Conservation (phyloP, 257 asterid genomes). For the Pogostemon cablin region DNA sequence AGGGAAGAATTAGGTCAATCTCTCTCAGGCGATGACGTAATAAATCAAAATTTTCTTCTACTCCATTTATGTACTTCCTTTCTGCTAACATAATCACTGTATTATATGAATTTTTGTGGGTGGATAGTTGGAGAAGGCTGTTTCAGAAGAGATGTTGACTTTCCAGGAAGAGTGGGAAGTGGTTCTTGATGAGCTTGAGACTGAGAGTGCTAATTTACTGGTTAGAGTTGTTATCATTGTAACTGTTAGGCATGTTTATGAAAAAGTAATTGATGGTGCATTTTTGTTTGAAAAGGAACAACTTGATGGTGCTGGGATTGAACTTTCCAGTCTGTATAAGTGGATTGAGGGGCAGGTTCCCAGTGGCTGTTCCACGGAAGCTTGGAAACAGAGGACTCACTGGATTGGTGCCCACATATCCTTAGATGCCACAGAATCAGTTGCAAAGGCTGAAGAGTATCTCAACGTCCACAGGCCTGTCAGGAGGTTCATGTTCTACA, state of each 20-base stretch:
- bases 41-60: neutral
- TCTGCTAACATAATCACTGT: neutral
- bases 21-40: constrained; percentile 64
- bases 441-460: constrained; percentile 62
- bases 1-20: constrained; percentile 70
- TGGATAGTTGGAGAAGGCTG: constrained; percentile 63
- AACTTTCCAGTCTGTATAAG: constrained; percentile 66
- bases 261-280: neutral
- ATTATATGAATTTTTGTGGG: constrained; percentile 1
- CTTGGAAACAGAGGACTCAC: constrained; percentile 73
- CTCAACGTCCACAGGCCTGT: constrained; percentile 70
- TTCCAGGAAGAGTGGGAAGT: constrained; percentile 70
- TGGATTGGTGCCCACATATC: constrained; percentile 66
- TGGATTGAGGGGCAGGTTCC: constrained; percentile 75
- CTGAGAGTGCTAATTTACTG: constrained; percentile 59
- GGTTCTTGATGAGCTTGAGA: constrained; percentile 71
- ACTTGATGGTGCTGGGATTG: constrained; percentile 82
- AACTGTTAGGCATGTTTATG: neutral
- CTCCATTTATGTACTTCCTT: neutral
- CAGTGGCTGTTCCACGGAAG: constrained; percentile 62
- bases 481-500: constrained; percentile 44
- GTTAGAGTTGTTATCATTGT: constrained; percentile 27
- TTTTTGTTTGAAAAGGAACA: constrained; percentile 53
- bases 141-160: constrained; percentile 53
- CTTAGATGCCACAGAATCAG: constrained; percentile 46